phyloP scores from a whole-genome alignment of 805 yeast genomes.

The Dipodascus albidus region DNA sequence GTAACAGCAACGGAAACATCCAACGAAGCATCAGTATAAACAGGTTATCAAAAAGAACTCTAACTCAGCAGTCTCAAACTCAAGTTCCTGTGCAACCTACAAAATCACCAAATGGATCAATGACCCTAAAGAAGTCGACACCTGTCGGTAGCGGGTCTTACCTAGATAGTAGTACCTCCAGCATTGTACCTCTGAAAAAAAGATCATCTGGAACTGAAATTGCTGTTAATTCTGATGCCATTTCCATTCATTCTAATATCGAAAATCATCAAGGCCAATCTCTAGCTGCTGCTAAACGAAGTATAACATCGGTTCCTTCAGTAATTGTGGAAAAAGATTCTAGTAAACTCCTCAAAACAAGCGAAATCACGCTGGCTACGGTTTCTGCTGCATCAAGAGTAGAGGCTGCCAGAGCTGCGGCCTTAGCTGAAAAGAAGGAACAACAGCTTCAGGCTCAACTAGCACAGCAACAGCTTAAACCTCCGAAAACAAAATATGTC shows the following conservation, averaged over 20 bases:
- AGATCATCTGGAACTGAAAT: neutral
- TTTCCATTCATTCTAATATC: neutral
- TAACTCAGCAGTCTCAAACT: neutral
- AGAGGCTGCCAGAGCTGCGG: neutral
- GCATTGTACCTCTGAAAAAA: neutral
- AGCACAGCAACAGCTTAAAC: neutral
- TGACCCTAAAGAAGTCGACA: neutral
- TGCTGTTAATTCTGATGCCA: neutral
- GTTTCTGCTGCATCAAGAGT: neutral
- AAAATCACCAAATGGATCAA: neutral
- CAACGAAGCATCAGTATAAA: neutral
- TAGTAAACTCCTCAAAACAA: neutral
- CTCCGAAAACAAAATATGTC: neutral
- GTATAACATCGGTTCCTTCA: neutral
- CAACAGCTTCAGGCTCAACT: neutral
- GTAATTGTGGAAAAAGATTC: neutral
- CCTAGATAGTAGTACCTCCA: neutral
- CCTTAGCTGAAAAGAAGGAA: neutral
- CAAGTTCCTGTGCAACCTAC: neutral
- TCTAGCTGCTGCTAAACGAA: neutral
- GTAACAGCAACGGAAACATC: neutral
- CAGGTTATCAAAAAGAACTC: neutral
- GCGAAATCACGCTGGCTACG: neutral
- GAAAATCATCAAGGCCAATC: neutral
- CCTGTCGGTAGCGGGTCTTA: neutral